These are phyloP conservation scores for Huntiella abstrusa DNA, from an alignment of 2,329 filamentous ascomycete species.

Conservation along the genomic window DNA sequence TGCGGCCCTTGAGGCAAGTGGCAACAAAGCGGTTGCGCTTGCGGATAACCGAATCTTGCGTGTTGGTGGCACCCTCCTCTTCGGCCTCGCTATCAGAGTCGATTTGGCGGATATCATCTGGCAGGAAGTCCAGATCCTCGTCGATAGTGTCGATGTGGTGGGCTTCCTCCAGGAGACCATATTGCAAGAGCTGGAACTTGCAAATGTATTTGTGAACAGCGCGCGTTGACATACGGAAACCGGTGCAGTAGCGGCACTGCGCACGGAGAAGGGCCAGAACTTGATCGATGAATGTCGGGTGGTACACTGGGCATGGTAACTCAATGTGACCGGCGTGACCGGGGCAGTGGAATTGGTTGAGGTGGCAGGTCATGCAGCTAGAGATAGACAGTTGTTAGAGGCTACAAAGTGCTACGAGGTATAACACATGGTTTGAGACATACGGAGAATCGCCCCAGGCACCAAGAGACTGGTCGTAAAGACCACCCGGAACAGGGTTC, in stretches of 20 bases:
- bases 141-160: constrained; percentile 34
- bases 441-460: constrained; percentile 75
- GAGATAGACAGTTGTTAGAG: constrained; percentile 2
- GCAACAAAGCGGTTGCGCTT: constrained; percentile 48
- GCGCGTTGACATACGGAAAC: constrained; percentile 59
- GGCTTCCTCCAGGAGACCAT: constrained; percentile 59
- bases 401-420: not conserved
- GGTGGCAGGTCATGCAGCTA: constrained; percentile 83
- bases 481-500: constrained; percentile 73
- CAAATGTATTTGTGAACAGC: constrained; percentile 64
- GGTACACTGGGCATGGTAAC: constrained; percentile 80
- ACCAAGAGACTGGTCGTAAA: constrained; percentile 83
- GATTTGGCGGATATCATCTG: constrained; percentile 18
- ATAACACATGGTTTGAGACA: constrained; percentile 11
- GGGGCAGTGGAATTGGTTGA: constrained; percentile 64
- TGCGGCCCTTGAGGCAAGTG: constrained; percentile 29
- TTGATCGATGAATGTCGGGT: constrained; percentile 93
- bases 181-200: constrained; percentile 69
- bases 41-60: constrained; percentile 32
- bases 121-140: constrained; percentile 27
- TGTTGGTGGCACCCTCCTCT: constrained; percentile 36
- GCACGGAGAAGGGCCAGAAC: constrained; percentile 67
- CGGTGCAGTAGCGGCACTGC: constrained; percentile 80
- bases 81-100: constrained; percentile 41
- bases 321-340: constrained; percentile 93